phyloP scores from a whole-genome alignment of 257 asterid species.

The Verbascum thapsus region DNA sequence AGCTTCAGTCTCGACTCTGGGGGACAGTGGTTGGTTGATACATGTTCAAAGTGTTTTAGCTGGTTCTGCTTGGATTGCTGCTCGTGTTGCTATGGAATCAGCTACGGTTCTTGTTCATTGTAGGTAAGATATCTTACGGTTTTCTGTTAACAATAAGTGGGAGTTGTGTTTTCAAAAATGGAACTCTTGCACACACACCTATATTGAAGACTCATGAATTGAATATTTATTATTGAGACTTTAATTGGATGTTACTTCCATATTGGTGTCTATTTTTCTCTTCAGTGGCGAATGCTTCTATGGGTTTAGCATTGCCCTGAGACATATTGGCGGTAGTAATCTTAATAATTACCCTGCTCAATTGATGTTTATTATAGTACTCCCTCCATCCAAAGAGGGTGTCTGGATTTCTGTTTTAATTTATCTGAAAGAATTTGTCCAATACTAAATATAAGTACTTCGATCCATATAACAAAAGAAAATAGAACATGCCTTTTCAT shows the following conservation, averaged over 20 bases:
- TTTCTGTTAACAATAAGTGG: background rate
- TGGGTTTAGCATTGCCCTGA: too few relatives aligned
- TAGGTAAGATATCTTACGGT: slow-evolving; percentile 57
- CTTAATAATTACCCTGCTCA: background rate
- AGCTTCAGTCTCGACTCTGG: slow-evolving; percentile 95
- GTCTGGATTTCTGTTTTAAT: too few relatives aligned
- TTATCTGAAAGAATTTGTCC: too few relatives aligned
- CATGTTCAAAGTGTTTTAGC: slow-evolving; percentile 96
- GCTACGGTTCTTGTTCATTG: slow-evolving; percentile 98
- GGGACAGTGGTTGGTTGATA: slow-evolving; percentile 97
- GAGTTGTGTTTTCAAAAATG: background rate
- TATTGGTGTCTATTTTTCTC: background rate
- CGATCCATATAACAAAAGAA: too few relatives aligned
- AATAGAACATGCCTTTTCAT: too few relatives aligned
- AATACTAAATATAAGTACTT: too few relatives aligned
- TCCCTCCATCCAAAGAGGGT: too few relatives aligned
- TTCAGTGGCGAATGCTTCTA: background rate
- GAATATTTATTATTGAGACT: background rate
- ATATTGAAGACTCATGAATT: background rate
- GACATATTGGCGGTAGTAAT: background rate
- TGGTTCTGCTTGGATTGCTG: slow-evolving; percentile 99
- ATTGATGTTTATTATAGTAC: too few relatives aligned
- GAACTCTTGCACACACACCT: background rate
- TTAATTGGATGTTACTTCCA: too few relatives aligned
- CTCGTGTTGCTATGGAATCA: slow-evolving; percentile 93